Percentiles rank a stretch among this genome's conserved stretches.
Conservation (phyloP, 371 early-diverging fungal genomes). For the Mitosporidium daphniae region DNA sequence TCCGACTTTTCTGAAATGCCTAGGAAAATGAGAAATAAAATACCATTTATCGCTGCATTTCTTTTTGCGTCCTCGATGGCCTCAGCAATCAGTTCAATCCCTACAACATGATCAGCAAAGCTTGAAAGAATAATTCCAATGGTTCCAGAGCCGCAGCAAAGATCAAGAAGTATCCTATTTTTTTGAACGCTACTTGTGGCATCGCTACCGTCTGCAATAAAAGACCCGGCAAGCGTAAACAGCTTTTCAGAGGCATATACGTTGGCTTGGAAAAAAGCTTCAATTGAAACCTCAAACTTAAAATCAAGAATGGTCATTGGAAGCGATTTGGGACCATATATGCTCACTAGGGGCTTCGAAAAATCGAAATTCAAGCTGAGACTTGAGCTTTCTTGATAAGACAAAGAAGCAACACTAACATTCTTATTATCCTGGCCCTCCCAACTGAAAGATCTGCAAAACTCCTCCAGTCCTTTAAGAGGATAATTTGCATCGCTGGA, state of each 20-base stretch:
- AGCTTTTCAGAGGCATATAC: slow-evolving; percentile 23
- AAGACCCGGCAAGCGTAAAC: slow-evolving; percentile 8
- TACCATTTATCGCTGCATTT: slow-evolving; percentile 23
- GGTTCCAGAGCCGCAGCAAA: slow-evolving; percentile 55
- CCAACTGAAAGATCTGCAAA: neutral
- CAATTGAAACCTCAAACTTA: slow-evolving; percentile 26
- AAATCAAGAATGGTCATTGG: no score
- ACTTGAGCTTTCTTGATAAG: slow-evolving; percentile 5
- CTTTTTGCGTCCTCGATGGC: slow-evolving; percentile 30
- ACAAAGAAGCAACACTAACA: slow-evolving; percentile 10
- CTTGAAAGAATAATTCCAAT: slow-evolving; percentile 38
- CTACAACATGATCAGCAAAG: slow-evolving; percentile 17
- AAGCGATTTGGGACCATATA: neutral
- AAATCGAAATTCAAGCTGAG: neutral
- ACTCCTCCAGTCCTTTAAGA: neutral
- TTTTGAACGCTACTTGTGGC: neutral
- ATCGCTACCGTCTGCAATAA: neutral
- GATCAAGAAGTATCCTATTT: slow-evolving; percentile 9
- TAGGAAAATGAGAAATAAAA: slow-evolving; percentile 1
- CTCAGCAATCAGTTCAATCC: slow-evolving; percentile 23
- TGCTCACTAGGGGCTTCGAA: neutral
- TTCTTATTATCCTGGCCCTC: neutral
- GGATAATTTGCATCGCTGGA: neutral
- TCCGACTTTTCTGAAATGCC: slow-evolving; percentile 2
- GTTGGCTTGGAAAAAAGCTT: slow-evolving; percentile 42